phyloP scores from a whole-genome alignment of 2,329 filamentous ascomycete species.

The Didymella segeticola region DNA sequence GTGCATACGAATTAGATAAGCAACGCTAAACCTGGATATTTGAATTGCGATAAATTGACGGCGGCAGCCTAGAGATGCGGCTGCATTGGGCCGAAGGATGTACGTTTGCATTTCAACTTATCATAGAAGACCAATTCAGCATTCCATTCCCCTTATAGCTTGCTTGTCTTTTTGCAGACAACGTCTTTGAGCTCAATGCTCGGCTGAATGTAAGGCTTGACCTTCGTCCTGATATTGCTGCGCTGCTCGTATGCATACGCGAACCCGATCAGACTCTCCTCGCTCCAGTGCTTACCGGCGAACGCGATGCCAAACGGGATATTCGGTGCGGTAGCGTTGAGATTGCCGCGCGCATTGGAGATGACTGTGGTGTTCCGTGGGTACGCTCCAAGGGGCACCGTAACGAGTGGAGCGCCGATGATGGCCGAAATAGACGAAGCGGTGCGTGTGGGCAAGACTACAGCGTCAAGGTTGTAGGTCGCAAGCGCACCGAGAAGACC shows the following conservation, averaged over 20 bases:
- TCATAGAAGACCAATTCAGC: not conserved
- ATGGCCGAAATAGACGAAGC: conserved; percentile 60
- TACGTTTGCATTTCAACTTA: no score
- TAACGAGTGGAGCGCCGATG: conserved; percentile 67
- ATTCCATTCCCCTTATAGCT: not conserved
- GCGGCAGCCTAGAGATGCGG: no score
- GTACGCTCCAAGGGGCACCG: conserved; percentile 67
- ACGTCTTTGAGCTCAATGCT: conserved; percentile 57
- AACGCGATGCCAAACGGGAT: conserved; percentile 69
- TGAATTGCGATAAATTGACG: no score
- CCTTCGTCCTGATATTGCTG: conserved; percentile 56
- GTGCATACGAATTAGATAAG: no score
- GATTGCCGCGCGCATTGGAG: conserved; percentile 55
- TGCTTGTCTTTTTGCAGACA: conserved; percentile 27
- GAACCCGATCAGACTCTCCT: conserved; percentile 67
- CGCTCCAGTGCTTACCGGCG: conserved; percentile 66
- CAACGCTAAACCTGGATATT: no score
- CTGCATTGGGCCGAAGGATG: no score
- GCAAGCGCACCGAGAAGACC: conserved; percentile 67
- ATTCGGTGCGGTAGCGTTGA: conserved; percentile 62
- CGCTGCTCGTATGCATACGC: conserved; percentile 74
- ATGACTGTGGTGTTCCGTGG: conserved; percentile 57
- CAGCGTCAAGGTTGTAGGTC: conserved; percentile 64
- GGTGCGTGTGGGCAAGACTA: conserved; percentile 64
- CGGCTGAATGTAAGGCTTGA: conserved; percentile 58